phyloP scores from a whole-genome alignment of 1,139 yeast genomes.

The Chernovozyma aurita region DNA sequence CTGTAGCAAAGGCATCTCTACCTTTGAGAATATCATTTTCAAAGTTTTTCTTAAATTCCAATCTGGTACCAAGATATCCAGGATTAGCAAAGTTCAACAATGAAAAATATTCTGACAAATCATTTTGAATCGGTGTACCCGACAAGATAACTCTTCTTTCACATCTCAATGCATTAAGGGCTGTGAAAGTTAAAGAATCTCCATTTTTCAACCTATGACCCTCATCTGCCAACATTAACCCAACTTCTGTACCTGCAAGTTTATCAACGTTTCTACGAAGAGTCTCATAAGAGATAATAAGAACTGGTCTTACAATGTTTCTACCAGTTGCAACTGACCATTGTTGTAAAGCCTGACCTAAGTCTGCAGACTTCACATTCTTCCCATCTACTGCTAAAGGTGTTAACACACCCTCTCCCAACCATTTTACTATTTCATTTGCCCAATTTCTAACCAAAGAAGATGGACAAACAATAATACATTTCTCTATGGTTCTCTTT shows the following conservation, averaged over 20 bases:
- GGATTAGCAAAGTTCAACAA: constrained; percentile 92
- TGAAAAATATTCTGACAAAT: constrained; percentile 91
- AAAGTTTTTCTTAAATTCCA: constrained; percentile 78
- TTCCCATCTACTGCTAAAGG: constrained; percentile 94
- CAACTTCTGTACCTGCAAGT: constrained; percentile 75
- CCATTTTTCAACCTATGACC: constrained; percentile 96
- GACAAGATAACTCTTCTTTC: constrained; percentile 87
- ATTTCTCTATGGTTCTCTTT: constrained; percentile 75
- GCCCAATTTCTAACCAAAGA: constrained; percentile 97
- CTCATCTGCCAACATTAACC: constrained; percentile 89
- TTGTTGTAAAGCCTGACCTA: constrained; percentile 63
- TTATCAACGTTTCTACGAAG: constrained; percentile 80
- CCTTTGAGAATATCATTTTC: constrained; percentile 80
- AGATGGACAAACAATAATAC: constrained; percentile 94
- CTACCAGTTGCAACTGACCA: constrained; percentile 94
- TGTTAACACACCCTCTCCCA: constrained; percentile 84
- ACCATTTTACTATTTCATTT: constrained; percentile 91
- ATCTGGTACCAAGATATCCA: constrained; percentile 80
- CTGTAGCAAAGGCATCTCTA: constrained; percentile 88
- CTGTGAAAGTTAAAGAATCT: constrained; percentile 87
- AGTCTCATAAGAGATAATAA: constrained; percentile 94
- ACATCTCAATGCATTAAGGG: constrained; percentile 77
- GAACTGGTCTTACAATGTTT: constrained; percentile 85
- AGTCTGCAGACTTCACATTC: constrained; percentile 59
- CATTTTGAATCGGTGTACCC: constrained; percentile 98